Conservation (phyloP, 192 early-diverging fungal genomes). For the Backusella westeae region DNA sequence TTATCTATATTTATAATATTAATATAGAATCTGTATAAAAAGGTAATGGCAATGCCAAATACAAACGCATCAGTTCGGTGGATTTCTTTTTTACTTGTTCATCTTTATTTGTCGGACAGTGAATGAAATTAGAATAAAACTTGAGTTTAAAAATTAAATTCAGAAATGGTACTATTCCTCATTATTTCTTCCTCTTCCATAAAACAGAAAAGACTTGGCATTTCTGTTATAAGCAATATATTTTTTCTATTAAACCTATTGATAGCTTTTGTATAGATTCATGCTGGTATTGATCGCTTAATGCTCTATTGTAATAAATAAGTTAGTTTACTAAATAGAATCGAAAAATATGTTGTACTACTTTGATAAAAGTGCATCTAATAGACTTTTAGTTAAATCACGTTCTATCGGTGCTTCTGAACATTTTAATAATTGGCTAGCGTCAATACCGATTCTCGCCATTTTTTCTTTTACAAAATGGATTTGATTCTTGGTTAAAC, state of each 20-base stretch:
- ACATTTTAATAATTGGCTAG: constrained; percentile 5
- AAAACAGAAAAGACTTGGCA: neutral
- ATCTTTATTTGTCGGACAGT: neutral
- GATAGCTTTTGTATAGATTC: neutral
- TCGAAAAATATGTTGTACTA: neutral
- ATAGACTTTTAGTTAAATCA: constrained; percentile 7
- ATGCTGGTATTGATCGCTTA: neutral
- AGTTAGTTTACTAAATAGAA: neutral
- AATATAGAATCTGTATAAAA: neutral
- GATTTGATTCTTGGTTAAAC: neutral
- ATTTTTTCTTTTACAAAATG: constrained; percentile 1
- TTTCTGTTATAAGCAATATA: neutral
- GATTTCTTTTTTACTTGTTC: no score
- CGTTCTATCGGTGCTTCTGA: constrained; percentile 6
- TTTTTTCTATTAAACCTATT: neutral
- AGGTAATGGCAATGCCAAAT: neutral
- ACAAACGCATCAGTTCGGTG: neutral
- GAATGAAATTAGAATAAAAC: neutral
- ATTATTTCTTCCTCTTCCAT: neutral
- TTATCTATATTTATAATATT: neutral
- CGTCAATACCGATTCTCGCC: neutral
- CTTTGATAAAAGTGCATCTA: neutral
- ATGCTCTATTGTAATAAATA: neutral
- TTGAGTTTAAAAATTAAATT: neutral
- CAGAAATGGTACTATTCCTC: neutral